These are phyloP conservation scores for Melanomma pulvis-pyrius DNA, from an alignment of 495 filamentous ascomycete species.

Conservation along the genomic window DNA sequence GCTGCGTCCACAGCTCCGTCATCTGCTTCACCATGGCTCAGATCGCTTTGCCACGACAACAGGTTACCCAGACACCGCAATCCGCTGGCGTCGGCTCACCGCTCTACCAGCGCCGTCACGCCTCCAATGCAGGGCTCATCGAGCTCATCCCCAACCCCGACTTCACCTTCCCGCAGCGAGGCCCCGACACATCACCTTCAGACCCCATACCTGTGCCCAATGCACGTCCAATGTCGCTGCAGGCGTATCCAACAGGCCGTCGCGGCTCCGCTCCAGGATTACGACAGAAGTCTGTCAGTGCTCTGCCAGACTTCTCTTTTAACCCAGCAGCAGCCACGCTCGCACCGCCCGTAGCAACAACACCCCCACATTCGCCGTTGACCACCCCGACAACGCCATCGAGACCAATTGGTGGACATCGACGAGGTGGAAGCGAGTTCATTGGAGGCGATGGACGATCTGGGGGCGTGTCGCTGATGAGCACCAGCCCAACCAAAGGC, in stretches of 20 bases:
- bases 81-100: conserved; percentile 34
- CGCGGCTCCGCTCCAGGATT: conserved; percentile 31
- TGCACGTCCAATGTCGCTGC: conserved; percentile 36
- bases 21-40: conserved; percentile 39
- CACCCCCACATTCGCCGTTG: conserved; percentile 42
- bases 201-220: conserved; percentile 1
- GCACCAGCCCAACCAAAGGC: conserved; percentile 65
- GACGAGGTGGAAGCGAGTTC: conserved; percentile 76
- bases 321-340: conserved; percentile 38
- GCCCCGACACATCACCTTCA: conserved; percentile 10
- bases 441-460: conserved; percentile 70
- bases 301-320: conserved; percentile 48
- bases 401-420: conserved; percentile 60
- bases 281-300: conserved; percentile 38
- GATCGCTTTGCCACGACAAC: conserved; percentile 39
- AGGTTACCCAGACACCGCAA: conserved; percentile 33
- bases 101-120: conserved; percentile 34
- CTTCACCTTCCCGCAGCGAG: conserved; percentile 40
- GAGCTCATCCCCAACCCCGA: conserved; percentile 44
- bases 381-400: conserved; percentile 44
- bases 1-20: conserved; percentile 20
- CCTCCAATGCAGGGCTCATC: conserved; percentile 30
- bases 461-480: conserved; percentile 59
- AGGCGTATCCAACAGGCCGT: conserved; percentile 27
- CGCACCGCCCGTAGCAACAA: conserved; percentile 19